Base-by-base conservation (phyloP, 306 rosid genomes). In the Sicyos baderoa region DNA sequence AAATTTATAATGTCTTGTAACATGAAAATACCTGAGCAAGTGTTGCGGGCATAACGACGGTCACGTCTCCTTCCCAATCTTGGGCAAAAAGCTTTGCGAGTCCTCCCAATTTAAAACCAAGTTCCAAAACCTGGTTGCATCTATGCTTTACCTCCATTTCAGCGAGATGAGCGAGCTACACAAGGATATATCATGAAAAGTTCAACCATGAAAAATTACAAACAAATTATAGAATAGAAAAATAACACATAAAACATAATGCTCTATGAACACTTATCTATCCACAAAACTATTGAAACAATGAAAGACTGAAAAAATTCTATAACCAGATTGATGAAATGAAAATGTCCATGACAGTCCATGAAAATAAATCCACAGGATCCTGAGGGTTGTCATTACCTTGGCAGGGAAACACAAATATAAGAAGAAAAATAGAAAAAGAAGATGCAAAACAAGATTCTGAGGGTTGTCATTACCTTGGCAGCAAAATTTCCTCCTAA, bases 41-140 rank as follows among this genome's bases (percentile, higher is more conserved):
- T 21, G 99, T 89, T 49, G 99, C 99, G 8, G 97, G 99, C 94
- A 93, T 93, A 51, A 93, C 99, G 68, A 93, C 83, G 12, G 99
- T 93, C 51, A 93, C 90, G 29, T 93, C 96, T 54, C 99, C 99
- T 82, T 93, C 99, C 99, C 99, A 93, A 29, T 93, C 99, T 83
- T 93, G 99, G 74, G 97, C 99, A 74, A 93, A 93, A 78, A 93
- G 77, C 75, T 87, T 85, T 5, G 97, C 99, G 35, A 93, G 72
- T 76, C 97, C 97, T 7, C 99, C 99, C 60, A 93, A 82, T 45
- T 90, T 96, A 74, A 90, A 90, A 59, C 99, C 99, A 69, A 90
- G 96, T 76, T 88, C 97, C 67, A 93, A 79, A 50, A 88, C 44
- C 83, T 93, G 99, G 79, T 84, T 85, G 78, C 91, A 93, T 76